Evolutionary conservation across 2,329 filamentous ascomycete species (phyloP).

Genomic region (Pyrenochaeta sp.): DNA sequence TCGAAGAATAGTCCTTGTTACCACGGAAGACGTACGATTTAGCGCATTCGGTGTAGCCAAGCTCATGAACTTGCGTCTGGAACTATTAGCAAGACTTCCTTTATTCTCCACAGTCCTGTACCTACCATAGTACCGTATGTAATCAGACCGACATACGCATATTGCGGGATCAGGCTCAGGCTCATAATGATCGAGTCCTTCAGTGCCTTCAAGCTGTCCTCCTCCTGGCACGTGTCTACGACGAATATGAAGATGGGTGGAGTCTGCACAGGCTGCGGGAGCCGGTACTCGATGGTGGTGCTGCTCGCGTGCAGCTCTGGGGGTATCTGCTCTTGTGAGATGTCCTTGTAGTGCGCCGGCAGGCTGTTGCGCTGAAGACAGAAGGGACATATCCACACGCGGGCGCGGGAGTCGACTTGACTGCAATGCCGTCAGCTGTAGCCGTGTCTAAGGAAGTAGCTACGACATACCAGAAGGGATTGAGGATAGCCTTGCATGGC

Average conservation of each 20-base stretch:
- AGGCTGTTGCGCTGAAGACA: conserved; percentile 84
- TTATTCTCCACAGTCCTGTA: not conserved
- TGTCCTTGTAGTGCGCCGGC: conserved; percentile 89
- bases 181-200: conserved; percentile 90
- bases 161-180: conserved; percentile 80
- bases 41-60: conserved; percentile 96
- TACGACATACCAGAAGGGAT: conserved; percentile 85
- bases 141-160: conserved; percentile 82
- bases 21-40: conserved; percentile 99
- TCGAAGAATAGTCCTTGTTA: conserved; percentile 96
- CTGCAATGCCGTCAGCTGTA: conserved; percentile 54
- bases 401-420: conserved; percentile 83
- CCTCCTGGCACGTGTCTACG: conserved; percentile 88
- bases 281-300: conserved; percentile 88
- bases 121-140: conserved; percentile 91
- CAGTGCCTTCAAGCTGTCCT: conserved; percentile 81
- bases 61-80: conserved; percentile 93
- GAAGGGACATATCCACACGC: conserved; percentile 90
- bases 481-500: conserved; percentile 93
- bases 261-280: conserved; percentile 82
- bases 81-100: conserved; percentile 21
- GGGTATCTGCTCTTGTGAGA: conserved; percentile 81
- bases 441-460: not conserved
- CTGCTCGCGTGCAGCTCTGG: conserved; percentile 83
- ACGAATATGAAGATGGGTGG: conserved; percentile 88